Evolutionary conservation across 176 grass and related monocot species (phyloP).

Genomic region (Oryza nivara): DNA sequence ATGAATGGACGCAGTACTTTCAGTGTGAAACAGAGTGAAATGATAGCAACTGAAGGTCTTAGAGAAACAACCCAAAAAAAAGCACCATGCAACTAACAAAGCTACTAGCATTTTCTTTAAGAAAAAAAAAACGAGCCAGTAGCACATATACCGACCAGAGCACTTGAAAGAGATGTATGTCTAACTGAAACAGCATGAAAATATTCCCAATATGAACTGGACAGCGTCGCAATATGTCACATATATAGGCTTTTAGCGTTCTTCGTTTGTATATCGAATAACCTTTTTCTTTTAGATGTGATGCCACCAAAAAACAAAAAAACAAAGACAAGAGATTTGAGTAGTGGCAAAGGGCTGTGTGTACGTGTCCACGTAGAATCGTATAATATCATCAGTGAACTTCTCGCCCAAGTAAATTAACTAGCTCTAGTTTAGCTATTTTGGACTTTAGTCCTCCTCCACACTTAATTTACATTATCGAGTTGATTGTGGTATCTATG

Average conservation of each 20-base stretch:
- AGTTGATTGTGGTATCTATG: background rate
- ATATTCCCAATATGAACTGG: background rate
- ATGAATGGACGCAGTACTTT: background rate
- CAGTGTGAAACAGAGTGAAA: conserved; percentile 20
- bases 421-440: background rate
- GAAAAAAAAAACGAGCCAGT: no score
- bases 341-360: background rate
- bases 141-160: background rate
- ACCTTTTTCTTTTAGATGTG: background rate
- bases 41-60: no score
- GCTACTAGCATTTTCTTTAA: background rate
- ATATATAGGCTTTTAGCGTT: background rate
- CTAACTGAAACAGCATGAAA: background rate
- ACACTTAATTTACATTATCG: background rate
- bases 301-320: background rate
- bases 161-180: conserved; percentile 15
- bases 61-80: background rate
- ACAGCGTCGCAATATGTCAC: background rate
- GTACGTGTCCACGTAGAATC: background rate
- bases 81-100: background rate
- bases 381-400: background rate
- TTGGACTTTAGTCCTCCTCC: background rate
- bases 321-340: background rate
- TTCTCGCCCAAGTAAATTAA: background rate
- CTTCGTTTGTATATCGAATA: background rate